Evolutionary conservation across 768 basidiomycete species (phyloP).

Genomic region (Clavulina sp.): DNA sequence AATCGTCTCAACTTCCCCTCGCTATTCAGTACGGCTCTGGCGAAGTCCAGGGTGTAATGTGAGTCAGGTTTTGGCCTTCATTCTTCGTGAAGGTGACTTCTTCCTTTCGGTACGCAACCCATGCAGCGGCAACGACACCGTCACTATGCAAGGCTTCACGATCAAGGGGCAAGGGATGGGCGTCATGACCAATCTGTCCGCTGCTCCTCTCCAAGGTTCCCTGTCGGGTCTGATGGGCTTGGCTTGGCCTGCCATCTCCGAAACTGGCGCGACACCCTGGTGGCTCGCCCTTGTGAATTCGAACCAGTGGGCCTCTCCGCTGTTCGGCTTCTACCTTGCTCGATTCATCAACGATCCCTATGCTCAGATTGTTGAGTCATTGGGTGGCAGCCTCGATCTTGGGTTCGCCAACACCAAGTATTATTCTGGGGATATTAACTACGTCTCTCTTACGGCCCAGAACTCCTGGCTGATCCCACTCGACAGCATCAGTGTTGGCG

Average conservation of each 20-base stretch:
- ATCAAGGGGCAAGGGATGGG: slow-evolving; percentile 9
- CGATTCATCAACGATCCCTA: slow-evolving; percentile 3
- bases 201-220: not conserved
- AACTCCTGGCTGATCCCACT: slow-evolving; percentile 11
- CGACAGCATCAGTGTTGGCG: not conserved
- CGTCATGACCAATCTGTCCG: not conserved
- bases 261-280: slow-evolving; percentile 2
- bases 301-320: slow-evolving; percentile 3
- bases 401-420: not conserved
- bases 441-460: slow-evolving; percentile 6
- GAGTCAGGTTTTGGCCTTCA: not conserved
- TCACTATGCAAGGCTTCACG: slow-evolving; percentile 8
- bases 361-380: not conserved
- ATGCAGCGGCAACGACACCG: slow-evolving; percentile 5
- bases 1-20: not conserved
- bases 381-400: not conserved
- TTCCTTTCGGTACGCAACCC: not conserved
- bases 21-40: not conserved
- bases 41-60: not conserved
- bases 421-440: slow-evolving; percentile 8
- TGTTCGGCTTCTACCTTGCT: slow-evolving; percentile 8
- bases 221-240: slow-evolving; percentile 11
- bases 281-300: slow-evolving; percentile 2
- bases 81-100: not conserved
- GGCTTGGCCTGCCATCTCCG: slow-evolving; percentile 10